phyloP scores from a whole-genome alignment of 345 rosid species.

The Citrus reticulata region DNA sequence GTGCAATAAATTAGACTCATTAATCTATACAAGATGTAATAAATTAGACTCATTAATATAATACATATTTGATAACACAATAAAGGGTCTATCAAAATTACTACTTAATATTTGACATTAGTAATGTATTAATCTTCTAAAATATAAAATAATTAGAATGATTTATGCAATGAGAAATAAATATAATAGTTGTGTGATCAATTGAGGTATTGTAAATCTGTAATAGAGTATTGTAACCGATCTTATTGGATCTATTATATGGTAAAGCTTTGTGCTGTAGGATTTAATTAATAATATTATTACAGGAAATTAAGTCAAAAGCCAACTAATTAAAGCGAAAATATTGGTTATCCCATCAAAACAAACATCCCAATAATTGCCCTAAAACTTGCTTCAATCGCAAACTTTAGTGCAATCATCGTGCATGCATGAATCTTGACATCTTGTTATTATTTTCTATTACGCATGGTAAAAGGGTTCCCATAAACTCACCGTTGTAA shows the following conservation, averaged over 20 bases:
- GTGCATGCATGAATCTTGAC: background rate
- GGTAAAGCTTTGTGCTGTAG: background rate
- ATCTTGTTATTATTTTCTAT: background rate
- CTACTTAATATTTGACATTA: no score
- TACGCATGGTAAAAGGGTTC: background rate
- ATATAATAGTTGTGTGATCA: background rate
- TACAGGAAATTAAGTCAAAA: background rate
- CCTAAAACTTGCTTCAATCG: background rate
- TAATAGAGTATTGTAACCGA: background rate
- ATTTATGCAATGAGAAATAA: no score
- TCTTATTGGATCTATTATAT: no score
- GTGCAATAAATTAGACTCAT: no score
- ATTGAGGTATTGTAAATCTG: no score
- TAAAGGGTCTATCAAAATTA: no score
- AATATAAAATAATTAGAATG: no score
- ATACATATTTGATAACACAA: no score
- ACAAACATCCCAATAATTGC: background rate
- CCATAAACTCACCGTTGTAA: background rate
- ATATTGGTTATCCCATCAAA: background rate
- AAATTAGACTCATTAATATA: no score
- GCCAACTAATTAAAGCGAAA: background rate
- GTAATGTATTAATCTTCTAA: no score
- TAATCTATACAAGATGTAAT: no score
- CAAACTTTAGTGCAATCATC: background rate
- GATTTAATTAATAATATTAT: background rate